These are phyloP conservation scores for Dendryphion nanum DNA, from an alignment of 2,329 filamentous ascomycete species.

Conservation along the genomic window DNA sequence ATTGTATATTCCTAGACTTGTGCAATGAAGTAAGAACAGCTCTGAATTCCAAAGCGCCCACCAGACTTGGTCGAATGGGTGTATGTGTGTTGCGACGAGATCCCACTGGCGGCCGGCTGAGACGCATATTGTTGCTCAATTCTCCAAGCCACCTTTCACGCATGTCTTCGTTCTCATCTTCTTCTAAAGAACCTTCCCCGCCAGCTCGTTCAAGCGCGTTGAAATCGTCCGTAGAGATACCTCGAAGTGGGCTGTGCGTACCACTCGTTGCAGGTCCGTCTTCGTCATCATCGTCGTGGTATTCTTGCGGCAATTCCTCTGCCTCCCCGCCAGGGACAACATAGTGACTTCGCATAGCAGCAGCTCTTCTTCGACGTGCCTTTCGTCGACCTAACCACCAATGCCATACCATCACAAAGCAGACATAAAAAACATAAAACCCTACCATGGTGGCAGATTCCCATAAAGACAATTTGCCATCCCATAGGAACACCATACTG, in stretches of 20 bases:
- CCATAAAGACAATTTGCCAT: slow-evolving; percentile 82
- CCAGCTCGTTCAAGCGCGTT: slow-evolving; percentile 57
- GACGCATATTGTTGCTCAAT: slow-evolving; percentile 88
- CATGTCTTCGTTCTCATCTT: slow-evolving; percentile 60
- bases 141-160: slow-evolving; percentile 69
- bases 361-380: slow-evolving; percentile 63
- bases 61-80: slow-evolving; percentile 86
- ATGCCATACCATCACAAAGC: slow-evolving; percentile 87
- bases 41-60: slow-evolving; percentile 90
- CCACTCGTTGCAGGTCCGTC: slow-evolving; percentile 47
- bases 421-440: slow-evolving; percentile 88
- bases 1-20: slow-evolving; percentile 72
- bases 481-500: slow-evolving; percentile 81
- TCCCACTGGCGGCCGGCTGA: slow-evolving; percentile 66
- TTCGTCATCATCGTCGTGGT: slow-evolving; percentile 57
- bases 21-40: slow-evolving; percentile 86
- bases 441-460: slow-evolving; percentile 88
- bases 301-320: slow-evolving; percentile 54
- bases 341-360: slow-evolving; percentile 72
- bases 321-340: slow-evolving; percentile 62
- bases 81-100: slow-evolving; percentile 72
- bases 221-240: slow-evolving; percentile 62
- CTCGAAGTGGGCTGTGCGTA: slow-evolving; percentile 42
- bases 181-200: slow-evolving; percentile 59
- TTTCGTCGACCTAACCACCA: slow-evolving; percentile 72